A percentile compares a stretch with the other conserved stretches of the same genome.
Conservation (phyloP, 305 asterid genomes). For the Fraxinus angustifolia region DNA sequence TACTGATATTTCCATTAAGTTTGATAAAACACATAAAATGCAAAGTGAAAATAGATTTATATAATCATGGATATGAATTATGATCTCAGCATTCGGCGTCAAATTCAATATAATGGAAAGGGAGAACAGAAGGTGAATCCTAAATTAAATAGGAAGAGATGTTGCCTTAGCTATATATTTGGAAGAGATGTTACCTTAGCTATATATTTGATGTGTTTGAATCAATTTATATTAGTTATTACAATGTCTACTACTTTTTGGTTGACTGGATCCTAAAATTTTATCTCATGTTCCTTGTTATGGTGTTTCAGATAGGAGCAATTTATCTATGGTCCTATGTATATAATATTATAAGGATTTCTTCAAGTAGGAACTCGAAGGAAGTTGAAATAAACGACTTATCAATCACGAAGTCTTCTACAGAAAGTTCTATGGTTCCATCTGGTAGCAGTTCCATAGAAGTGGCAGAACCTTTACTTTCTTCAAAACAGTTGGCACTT, state of each 20-base stretch:
- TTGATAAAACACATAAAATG: neutral
- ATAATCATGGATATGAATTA: neutral
- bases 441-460: slow-evolving; percentile 25
- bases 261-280: slow-evolving; percentile 5
- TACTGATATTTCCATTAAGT: neutral
- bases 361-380: slow-evolving; percentile 44
- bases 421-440: slow-evolving; percentile 32
- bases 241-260: slow-evolving; percentile 1
- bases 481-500: slow-evolving; percentile 34
- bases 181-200: neutral
- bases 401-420: slow-evolving; percentile 32
- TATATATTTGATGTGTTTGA: neutral
- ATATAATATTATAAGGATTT: slow-evolving; percentile 63
- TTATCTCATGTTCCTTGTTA: slow-evolving; percentile 10
- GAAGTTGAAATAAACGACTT: slow-evolving; percentile 51
- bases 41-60: neutral
- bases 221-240: neutral
- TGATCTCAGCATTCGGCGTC: neutral
- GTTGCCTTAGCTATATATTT: neutral
- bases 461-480: slow-evolving; percentile 52
- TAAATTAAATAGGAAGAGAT: neutral
- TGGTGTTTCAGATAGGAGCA: slow-evolving; percentile 59
- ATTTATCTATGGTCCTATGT: slow-evolving; percentile 77
- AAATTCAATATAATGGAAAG: neutral
- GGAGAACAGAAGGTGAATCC: neutral